Base-by-base conservation (phyloP, 140 eudicot genomes). In the Erigeron philadelphicus region DNA sequence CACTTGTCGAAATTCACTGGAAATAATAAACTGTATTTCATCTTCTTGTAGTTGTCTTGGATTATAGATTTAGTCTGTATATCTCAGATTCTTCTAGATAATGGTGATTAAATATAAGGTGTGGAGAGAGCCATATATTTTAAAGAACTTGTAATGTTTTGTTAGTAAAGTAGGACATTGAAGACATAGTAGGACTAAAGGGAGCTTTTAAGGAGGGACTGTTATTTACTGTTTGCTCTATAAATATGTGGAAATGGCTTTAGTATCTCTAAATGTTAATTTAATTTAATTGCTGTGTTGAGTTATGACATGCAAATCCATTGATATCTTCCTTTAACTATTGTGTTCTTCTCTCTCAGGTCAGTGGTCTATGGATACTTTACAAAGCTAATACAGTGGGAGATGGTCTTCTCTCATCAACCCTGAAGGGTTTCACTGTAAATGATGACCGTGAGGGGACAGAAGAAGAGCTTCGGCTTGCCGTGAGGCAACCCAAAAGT, bases 361-460 rank as follows among this genome's bases (percentile, higher is more conserved):
- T 93, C 19, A 80, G 86, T 79, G 91, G 96, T 61, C 73, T 90
- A 75, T 93, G 98, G 98, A 81, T 93, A 59, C 84, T 89, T 47
- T 93, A 84, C 87, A 93, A 93, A 79, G 89, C 96, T 66, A 81
- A 79, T 77, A 79, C 88, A 41, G 44, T 64, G 35, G 94, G 96
- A 62, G 98, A 87, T 62, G 88, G 94, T 73, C 82, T 83, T 72
- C 87, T 93, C 16, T 89, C 96, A 9, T 80, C 88, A 13, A 86
- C 96, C 13, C 80, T 93, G 47, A 84, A 87, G 81, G 89, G 79
- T 75, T 89, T 93, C 59, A 89, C 84, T 63, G 95, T 93, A 23
- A 81, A 86, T 63, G 98, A 93, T 67, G 90, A 93, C 59, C 98
- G 98, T 76, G 98, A 89, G 72, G 95, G 96, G 61, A 93, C 93